These are phyloP conservation scores for Avena eriantha DNA, from an alignment of 176 grass and related monocot genomes.

Conservation along the genomic window DNA sequence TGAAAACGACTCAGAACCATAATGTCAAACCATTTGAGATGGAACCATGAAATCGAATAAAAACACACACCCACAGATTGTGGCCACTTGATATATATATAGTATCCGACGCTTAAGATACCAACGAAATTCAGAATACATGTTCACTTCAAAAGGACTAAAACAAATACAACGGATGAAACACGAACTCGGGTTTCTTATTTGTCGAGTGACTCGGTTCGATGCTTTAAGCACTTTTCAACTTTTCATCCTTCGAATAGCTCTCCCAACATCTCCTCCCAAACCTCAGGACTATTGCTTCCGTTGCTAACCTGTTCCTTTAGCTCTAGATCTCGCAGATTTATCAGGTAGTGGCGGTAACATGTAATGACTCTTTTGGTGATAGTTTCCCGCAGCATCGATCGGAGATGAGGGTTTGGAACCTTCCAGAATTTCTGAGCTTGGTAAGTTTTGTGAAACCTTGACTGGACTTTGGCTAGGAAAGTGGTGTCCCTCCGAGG, in stretches of 20 bases:
- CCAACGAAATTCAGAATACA: not conserved
- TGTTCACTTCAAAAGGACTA: not conserved
- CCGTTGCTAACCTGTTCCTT: not conserved
- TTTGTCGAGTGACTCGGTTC: not conserved
- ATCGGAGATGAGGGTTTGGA: not conserved
- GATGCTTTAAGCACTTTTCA: not conserved
- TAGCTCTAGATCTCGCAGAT: not conserved
- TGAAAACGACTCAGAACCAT: too few species aligned
- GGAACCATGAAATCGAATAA: too few species aligned
- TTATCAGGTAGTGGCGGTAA: not conserved
- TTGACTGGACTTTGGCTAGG: not conserved
- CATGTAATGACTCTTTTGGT: not conserved
- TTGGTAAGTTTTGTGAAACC: not conserved
- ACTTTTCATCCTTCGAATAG: not conserved
- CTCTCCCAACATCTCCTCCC: not conserved
- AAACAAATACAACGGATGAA: not conserved
- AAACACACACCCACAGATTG: not conserved
- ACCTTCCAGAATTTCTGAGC: conserved; percentile 14
- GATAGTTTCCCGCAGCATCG: not conserved
- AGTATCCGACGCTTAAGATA: not conserved
- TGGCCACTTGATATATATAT: too few species aligned
- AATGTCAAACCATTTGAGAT: too few species aligned
- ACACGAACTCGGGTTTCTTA: rapidly evolving
- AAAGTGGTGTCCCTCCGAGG: not conserved
- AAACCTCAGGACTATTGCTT: not conserved